These are phyloP conservation scores for Angophora floribunda DNA, from an alignment of 345 rosid species.

Conservation along the genomic window DNA sequence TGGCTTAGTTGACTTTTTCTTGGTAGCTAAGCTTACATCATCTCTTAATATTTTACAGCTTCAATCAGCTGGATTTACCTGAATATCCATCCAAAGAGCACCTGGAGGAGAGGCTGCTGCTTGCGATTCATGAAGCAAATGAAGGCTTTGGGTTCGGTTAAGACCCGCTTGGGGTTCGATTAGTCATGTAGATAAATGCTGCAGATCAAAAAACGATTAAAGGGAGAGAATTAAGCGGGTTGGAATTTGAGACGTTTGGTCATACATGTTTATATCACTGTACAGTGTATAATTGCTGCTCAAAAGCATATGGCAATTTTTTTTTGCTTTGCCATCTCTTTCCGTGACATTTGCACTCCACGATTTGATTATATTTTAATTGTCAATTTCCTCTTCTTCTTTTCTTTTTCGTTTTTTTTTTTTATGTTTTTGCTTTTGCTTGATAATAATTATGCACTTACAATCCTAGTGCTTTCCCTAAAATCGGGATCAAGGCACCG, in stretches of 20 bases:
- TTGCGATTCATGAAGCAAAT: conserved; percentile 91
- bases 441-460: background rate
- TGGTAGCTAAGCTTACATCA: background rate
- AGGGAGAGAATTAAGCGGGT: background rate
- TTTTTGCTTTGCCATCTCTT: conserved; percentile 12
- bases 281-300: conserved; percentile 43
- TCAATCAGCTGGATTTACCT: conserved; percentile 93
- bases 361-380: conserved; percentile 6
- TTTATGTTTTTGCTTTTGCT: background rate
- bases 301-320: conserved; percentile 38
- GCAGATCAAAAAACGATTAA: conserved; percentile 2
- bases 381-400: background rate
- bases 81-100: conserved; percentile 93
- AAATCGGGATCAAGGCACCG: background rate
- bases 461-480: background rate
- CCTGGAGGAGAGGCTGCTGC: conserved; percentile 80
- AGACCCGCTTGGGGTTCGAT: background rate
- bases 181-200: conserved; percentile 20
- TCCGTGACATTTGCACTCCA: background rate
- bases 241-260: background rate
- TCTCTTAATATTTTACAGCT: conserved; percentile 35
- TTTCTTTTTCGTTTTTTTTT: background rate
- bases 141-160: conserved; percentile 97
- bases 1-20: background rate
- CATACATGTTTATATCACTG: conserved; percentile 7